phyloP scores from a whole-genome alignment of 129 eudicot genomes.

The Pittosporum tobira region DNA sequence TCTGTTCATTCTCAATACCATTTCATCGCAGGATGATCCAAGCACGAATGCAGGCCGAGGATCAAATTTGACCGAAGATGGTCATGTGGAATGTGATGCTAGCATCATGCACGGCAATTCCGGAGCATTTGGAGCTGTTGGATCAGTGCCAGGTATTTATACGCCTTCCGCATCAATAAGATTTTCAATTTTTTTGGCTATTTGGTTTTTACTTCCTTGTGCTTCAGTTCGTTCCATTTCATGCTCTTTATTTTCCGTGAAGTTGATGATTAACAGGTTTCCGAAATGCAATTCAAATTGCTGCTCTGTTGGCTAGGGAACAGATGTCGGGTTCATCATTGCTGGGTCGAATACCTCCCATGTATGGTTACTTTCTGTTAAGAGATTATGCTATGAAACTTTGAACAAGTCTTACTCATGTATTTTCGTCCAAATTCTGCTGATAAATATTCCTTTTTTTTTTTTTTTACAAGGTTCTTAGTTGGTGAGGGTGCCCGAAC shows the following conservation, averaged over 20 bases:
- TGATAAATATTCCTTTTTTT: slow-evolving; percentile 10
- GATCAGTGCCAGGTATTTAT: slow-evolving; percentile 84
- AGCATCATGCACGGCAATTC: slow-evolving; percentile 86
- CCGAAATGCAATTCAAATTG: slow-evolving; percentile 73
- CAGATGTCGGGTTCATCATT: slow-evolving; percentile 65
- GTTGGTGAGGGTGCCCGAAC: slow-evolving; percentile 82
- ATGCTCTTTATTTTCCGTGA: slow-evolving; percentile 30
- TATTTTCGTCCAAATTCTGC: neutral
- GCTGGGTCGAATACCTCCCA: slow-evolving; percentile 90
- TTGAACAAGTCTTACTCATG: too few species aligned
- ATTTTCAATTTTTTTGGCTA: neutral
- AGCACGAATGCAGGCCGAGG: slow-evolving; percentile 93
- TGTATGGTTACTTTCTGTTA: slow-evolving; percentile 36
- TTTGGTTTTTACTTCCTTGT: slow-evolving; percentile 1
- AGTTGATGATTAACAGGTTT: slow-evolving; percentile 82
- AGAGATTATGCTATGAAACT: neutral
- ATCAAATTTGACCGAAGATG: slow-evolving; percentile 89
- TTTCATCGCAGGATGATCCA: slow-evolving; percentile 70
- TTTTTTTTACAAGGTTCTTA: slow-evolving; percentile 52
- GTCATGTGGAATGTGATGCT: slow-evolving; percentile 94
- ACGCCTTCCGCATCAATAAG: neutral
- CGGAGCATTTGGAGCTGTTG: slow-evolving; percentile 91
- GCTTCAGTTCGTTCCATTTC: slow-evolving; percentile 27
- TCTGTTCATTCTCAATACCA: neutral
- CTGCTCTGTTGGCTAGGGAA: slow-evolving; percentile 66